Evolutionary conservation across 257 asterid species (phyloP), one percentile per base, ranked within the genome.

Genomic region (Craterostigma plantagineum): DNA sequence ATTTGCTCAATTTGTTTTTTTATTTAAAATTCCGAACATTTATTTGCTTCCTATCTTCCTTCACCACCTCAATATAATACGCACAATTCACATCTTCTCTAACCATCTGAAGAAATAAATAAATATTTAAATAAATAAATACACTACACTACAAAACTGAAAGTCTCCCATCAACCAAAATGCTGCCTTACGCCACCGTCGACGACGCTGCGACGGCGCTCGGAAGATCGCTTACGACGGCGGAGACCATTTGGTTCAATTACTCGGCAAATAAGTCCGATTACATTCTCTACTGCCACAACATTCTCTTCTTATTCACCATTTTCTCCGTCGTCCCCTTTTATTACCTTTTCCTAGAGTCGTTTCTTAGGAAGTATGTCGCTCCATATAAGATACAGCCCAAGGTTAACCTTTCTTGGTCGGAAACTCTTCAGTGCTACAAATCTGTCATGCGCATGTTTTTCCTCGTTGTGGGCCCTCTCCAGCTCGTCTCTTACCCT

Each of bases 201-300:
- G 64, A 57, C 30, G 93, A 65, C 71, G 98, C 95, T 48, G 93
- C 79, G 34, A 3, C 69, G 53, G 75, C 86, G 63, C 12, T 90
- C 6, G 92, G 83, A 53, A 59, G 98, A 61, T 49, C 77, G 35
- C 93, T 90, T 34, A 63, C 91, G 34, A 33, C 65, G 36, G 72
- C 73, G 17, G 98, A 90, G 47, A 72, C 91, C 15, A 38, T 79
- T 3, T 90, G 98, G 98, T 59, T 82, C 48, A 74, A 75, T 16
- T 90, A 82, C 76, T 62, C 95, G 16, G 91, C 92, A 54, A 47
- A 61, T 62, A 90, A 79, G 63, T 90, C 95, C 0, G 98, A 90
- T 46, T 90, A 82, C 86, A 46, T 67, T 45, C 91, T 87, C 39
- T 87, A 67, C 61, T 79, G 95, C 67, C 98, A 82, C 55, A 82